These are phyloP conservation scores for Penicillium turbatum DNA, from an alignment of 495 filamentous ascomycete species.

Conservation along the genomic window DNA sequence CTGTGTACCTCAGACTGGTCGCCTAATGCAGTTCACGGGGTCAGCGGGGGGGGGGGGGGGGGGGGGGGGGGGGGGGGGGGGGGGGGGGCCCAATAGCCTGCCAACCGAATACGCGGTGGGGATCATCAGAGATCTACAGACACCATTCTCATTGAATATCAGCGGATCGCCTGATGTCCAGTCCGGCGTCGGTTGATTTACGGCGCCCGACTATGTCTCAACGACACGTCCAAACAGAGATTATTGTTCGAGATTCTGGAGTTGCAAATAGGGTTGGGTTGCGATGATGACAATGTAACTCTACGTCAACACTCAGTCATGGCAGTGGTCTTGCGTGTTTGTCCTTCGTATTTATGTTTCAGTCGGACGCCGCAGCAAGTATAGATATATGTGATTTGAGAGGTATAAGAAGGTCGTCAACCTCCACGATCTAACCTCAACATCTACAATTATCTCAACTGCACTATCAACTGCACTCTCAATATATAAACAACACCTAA, in stretches of 20 bases:
- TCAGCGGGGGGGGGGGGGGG: too few species aligned
- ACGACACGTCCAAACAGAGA: not conserved
- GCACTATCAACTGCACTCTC: not conserved
- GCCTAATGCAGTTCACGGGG: not conserved
- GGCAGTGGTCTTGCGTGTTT: not conserved
- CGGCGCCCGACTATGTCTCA: not conserved
- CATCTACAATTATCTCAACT: not conserved
- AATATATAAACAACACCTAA: too few species aligned
- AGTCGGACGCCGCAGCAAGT: not conserved
- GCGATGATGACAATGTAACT: not conserved
- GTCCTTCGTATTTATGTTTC: not conserved
- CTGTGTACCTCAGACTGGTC: not conserved
- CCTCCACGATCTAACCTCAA: not conserved
- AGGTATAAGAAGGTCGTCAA: not conserved
- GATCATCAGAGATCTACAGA: not conserved
- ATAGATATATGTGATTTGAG: not conserved
- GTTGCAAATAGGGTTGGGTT: not conserved
- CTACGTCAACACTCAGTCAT: slow-evolving; percentile 3
- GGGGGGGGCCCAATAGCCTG: not conserved
- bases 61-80: too few species aligned
- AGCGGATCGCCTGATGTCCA: not conserved
- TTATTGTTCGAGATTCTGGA: not conserved
- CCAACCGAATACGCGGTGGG: not conserved
- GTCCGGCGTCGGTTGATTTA: not conserved
- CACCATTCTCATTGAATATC: too few species aligned